Percentiles rank a stretch among this genome's conserved stretches.
Conservation (phyloP, 2,329 filamentous ascomycete genomes). For the Talaromyces islandicus region DNA sequence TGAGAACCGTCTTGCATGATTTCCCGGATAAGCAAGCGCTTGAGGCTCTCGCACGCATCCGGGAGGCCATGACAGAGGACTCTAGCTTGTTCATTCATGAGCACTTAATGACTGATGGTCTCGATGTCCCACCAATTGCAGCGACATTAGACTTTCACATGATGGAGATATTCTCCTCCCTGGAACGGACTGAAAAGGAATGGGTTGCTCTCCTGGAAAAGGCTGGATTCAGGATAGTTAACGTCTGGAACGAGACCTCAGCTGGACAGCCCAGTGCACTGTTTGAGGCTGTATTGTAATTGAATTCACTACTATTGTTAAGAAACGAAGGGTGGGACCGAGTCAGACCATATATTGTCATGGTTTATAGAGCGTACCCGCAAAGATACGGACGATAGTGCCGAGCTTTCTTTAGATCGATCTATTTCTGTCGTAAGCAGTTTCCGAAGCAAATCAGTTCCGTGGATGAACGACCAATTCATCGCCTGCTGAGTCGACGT, state of each 20-base stretch:
- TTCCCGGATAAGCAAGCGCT: slow-evolving; percentile 19
- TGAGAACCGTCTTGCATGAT: slow-evolving; percentile 22
- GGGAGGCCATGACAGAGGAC: slow-evolving; percentile 18
- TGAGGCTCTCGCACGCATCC: slow-evolving; percentile 14
- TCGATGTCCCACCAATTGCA: not conserved
- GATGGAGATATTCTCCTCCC: slow-evolving; percentile 17
- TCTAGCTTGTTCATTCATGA: slow-evolving; percentile 25
- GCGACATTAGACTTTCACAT: slow-evolving; percentile 14
- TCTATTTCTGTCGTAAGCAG: not conserved
- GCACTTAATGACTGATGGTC: slow-evolving; percentile 1
- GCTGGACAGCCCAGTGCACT: not conserved
- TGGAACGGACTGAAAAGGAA: slow-evolving; percentile 18
- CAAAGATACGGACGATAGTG: not conserved
- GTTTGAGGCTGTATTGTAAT: not conserved
- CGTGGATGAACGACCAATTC: not conserved
- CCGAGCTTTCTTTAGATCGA: not conserved
- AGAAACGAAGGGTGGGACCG: not conserved
- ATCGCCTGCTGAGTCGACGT: not conserved
- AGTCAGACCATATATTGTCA: not conserved
- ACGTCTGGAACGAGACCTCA: not conserved
- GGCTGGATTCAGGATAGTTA: slow-evolving; percentile 12
- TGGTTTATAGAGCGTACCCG: not conserved
- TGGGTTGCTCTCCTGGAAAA: slow-evolving; percentile 17
- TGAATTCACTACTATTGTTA: not conserved
- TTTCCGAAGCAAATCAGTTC: not conserved